Base-by-base conservation (phyloP, 306 rosid species). In the Sesbania bispinosa region DNA sequence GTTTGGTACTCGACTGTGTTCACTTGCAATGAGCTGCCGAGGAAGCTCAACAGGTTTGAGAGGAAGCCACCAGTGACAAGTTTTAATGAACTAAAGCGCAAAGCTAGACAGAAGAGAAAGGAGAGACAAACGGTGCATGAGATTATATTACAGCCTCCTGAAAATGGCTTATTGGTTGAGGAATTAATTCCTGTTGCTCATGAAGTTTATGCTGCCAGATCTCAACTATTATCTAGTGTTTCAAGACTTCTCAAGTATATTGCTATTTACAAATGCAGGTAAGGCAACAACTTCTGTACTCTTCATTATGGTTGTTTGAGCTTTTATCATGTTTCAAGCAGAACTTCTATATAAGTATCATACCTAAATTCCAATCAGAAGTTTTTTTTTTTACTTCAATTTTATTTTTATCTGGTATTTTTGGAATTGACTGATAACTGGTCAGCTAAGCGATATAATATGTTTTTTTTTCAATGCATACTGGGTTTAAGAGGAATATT, bases 151-250 rank as follows among this genome's bases (percentile, higher is more conserved):
- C 62, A 48, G 20, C 88, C 89, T 77, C 95, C 92, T 11, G 78
- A 85, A 77, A 84, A 89, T 76, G 95, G 95, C 14, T 59, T 89
- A 78, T 47, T 82, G 84, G 84, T 86, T 38, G 60, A 84, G 61
- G 58, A 74, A 19, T 79, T 89, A 71, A 53, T 89, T 79, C 92
- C 89, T 57, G 33, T 79, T 71, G 95, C 92, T 36, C 83, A 55
- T 21, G 26, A 78, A 41, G 86, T 86, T 64, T 80, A 66, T 86
- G 79, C 86, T 69, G 91, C 89, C 55, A 84, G 89, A 70, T 41
- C 77, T 38, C 75, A 80, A 66, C 83, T 88, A 5, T 16, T 84
- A 2, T 83, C 82, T 16, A 20, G 76, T 74, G 82, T 84, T 83
- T 82, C 95, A 6, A 78, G 61, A 53, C 79, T 84, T 47, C 74